Base-by-base conservation (phyloP, 345 rosid species). In the Capsella bursapastoris region DNA sequence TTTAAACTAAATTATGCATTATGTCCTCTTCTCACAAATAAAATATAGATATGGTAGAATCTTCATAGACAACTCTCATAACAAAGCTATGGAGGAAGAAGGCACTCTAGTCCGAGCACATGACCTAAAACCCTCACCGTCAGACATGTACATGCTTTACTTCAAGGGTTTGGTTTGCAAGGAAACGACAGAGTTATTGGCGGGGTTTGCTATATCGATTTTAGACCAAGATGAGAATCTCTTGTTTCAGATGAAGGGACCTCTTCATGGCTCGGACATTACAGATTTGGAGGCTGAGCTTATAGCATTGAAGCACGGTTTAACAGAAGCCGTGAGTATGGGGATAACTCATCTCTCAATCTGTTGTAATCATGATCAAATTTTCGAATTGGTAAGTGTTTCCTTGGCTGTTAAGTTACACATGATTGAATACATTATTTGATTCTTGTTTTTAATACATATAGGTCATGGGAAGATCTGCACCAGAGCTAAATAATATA, bases 341-440 rank as follows among this genome's bases (percentile, higher is more conserved):
- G 58, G 58, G 35, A 53, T 53, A 3, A 3, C 12, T 6, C 35
- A 28, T 28, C 13, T 28, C 15, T 53, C 8, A 12, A 53, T 53
- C 6, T 53, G 1, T 8, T 6, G 59, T n/a, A 37, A 55, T 29
- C 8, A 13, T 55, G 3, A 6, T 29, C 37, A 29, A 18, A 55
- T 55, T 13, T 55, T 28, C 31, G 37, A 55, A 28, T 55, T 29
- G 59, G 59, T 55, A 55, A 29, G 59, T 16, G 10, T 51, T 22
- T 48, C 7, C 59, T 55, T 55, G 59, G 16, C 16, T 28, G 18
- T 13, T 4, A 22, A 51, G 31, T 5, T 49, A 1, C 29, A 18
- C 29, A 53, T 13, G 58, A 28, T 4, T 29, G 0, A 22, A 22
- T 22, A 22, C 8, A 52, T 4, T 27, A 7, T 25, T 22, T 11